Base-by-base conservation (phyloP, 352 stramenopile species). In the Phytophthora pisi region DNA sequence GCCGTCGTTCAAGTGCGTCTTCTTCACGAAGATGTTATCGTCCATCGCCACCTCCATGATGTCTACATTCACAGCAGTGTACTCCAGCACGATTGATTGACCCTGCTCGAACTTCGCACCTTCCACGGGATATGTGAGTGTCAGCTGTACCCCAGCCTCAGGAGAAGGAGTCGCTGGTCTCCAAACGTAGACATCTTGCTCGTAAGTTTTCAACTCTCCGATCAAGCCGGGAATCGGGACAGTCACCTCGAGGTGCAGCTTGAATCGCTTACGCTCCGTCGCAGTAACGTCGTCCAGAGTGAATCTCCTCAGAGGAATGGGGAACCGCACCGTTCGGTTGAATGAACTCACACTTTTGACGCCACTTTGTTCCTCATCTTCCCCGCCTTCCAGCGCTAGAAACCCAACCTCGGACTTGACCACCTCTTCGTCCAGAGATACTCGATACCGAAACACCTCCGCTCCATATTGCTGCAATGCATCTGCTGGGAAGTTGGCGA, bases 381-480 rank as follows among this genome's bases (percentile, higher is more conserved):
- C 5, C 34, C n/a, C 51, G 3, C 62, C 51, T 6, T 46, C 28
- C 5, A 73, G 45, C 28, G 62, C 45, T 11, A 81, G 51, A 51
- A 84, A 66, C 1, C 54, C 75, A 4, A 90, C 58, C 53, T 90
- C 79, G 6, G 71, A 82, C 1, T 61, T 28, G 30, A 85, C 55
- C n/a, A 64, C 58, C 8, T 67, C 34, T 16, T 76, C 71, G 18
- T 90, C 66, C 4, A 88, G 26, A 8, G 64, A 72, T 8, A 88
- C 28, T 10, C 62, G 57, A 38, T 85, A 90, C 40, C 77, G 65
- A 57, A 79, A 88, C 8, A 76, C 68, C 38, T 90, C 81, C 4
- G 74, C 64, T 3, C 81, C 81, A 47, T 79, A 75, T 18, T 74
- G 34, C 9, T 59, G 45, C 9, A 90, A 54, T 1, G 77, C 75